Percentiles rank a stretch among this genome's conserved stretches.
phyloP scores from a whole-genome alignment of 805 yeast genomes.

The Helenozyma rhizophorensis region DNA sequence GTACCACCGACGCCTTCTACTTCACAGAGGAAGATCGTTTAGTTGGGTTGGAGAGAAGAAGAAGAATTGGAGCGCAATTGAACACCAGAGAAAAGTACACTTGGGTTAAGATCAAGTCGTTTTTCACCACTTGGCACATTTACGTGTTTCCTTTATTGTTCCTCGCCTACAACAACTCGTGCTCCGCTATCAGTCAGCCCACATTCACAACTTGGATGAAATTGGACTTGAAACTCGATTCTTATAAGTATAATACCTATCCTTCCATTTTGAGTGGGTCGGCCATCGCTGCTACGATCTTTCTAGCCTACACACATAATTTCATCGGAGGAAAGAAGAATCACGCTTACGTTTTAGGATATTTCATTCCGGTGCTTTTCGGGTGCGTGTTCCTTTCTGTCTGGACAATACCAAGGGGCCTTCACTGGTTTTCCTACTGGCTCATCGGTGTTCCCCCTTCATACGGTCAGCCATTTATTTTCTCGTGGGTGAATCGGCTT shows the following conservation, averaged over 20 bases:
- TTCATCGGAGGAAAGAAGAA: slow-evolving; percentile 30
- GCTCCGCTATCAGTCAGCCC: slow-evolving; percentile 34
- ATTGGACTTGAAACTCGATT: slow-evolving; percentile 24
- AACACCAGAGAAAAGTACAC: slow-evolving; percentile 40
- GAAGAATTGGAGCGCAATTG: slow-evolving; percentile 29
- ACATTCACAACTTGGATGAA: slow-evolving; percentile 46
- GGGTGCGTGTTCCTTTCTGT: slow-evolving; percentile 41
- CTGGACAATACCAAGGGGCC: slow-evolving; percentile 47
- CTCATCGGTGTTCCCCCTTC: slow-evolving; percentile 44
- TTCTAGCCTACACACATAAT: slow-evolving; percentile 34
- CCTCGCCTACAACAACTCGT: slow-evolving; percentile 33
- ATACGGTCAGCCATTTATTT: slow-evolving; percentile 55
- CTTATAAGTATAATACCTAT: slow-evolving; percentile 34
- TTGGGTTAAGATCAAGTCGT: slow-evolving; percentile 33
- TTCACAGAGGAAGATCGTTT: slow-evolving; percentile 24
- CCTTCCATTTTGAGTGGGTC: slow-evolving; percentile 38
- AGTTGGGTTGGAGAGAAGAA: slow-evolving; percentile 43
- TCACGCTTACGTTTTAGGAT: slow-evolving; percentile 31
- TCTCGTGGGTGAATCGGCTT: slow-evolving; percentile 51
- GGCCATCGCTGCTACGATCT: slow-evolving; percentile 34
- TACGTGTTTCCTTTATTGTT: slow-evolving; percentile 40
- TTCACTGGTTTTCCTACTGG: slow-evolving; percentile 49
- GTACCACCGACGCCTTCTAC: slow-evolving; percentile 30
- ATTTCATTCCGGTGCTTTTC: slow-evolving; percentile 35
- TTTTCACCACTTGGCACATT: slow-evolving; percentile 48